Evolutionary conservation across 352 stramenopile genomes (phyloP), one percentile per base, ranked within the genome.

Genomic region (Phytophthora capsici): DNA sequence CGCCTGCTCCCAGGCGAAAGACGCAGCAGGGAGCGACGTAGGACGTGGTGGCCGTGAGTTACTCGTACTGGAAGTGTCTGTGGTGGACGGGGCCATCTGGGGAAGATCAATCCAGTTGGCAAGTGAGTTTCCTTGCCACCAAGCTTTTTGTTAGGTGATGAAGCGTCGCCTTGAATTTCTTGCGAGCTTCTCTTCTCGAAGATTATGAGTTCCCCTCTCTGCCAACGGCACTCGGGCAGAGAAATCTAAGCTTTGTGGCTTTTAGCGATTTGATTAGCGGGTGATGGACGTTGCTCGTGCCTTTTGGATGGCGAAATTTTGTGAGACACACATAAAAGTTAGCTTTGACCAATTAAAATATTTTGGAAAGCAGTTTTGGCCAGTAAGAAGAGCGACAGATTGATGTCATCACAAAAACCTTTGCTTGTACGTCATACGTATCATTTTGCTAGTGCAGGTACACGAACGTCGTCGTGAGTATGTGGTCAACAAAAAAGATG

Each of bases 31-130:
- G 6, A 69, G 64, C 12, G 58, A 73, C 13, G 45, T 57, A 40
- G 63, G 63, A 51, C 45, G 61, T 30, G 57, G 45, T 36, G 57
- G 64, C 34, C 41, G 49, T 41, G 63, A 66, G 25, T 12, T 55
- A 19, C 37, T 49, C 12, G 40, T 49, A 28, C 25, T 34, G 32
- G 38, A 36, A 22, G 16, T 32, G 54, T 43, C 58, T 43, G 44
- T 36, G 43, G 43, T 66, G 43, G 53, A 67, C 40, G 66, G 44
- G 19, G 50, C 62, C 56, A 75, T 66, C n/a, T 52, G 49, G 43
- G n/a, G 62, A 50, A 62, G 58, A 69, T 69, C 50, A 1, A 20
- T 57, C 32, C 22, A 66, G 41, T 71, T 66, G 56, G 32, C 10
- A 13, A 17, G 43, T n/a, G 22, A 26, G 9, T 57, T 44, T n/a